A percentile compares a stretch with the other conserved stretches of the same genome.
Conservation (phyloP, 768 basidiomycete species). For the Butyriboletus loyo region DNA sequence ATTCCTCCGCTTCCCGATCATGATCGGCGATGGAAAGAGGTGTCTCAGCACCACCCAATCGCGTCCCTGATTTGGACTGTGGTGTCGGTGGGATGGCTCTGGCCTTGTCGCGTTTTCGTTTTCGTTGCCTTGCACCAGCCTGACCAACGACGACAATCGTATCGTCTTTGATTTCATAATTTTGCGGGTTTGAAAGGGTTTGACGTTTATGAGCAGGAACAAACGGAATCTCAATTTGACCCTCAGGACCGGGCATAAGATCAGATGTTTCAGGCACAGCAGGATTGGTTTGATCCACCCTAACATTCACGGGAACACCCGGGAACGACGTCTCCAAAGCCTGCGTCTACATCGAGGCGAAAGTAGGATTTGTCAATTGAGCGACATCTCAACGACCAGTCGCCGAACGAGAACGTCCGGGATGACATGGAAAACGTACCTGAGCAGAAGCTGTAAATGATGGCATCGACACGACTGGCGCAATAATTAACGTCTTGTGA, state of each 20-base stretch:
- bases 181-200: conserved; percentile 9
- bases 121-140: conserved; percentile 59
- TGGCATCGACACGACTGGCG: conserved; percentile 47
- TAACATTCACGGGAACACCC: neutral
- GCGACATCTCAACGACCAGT: neutral
- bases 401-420: neutral
- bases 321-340: neutral
- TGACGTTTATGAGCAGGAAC: conserved; percentile 64
- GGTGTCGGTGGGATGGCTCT: conserved; percentile 3
- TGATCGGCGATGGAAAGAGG: conserved; percentile 6
- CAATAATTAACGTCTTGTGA: conserved; percentile 60
- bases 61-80: conserved; percentile 2
- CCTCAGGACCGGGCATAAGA: conserved; percentile 31
- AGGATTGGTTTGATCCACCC: neutral
- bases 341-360: conserved; percentile 8
- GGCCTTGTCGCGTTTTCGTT: conserved; percentile 38
- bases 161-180: conserved; percentile 44
- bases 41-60: conserved; percentile 1
- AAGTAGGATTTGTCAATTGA: conserved; percentile 3
- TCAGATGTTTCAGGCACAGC: conserved; percentile 1
- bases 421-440: conserved; percentile 15
- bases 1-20: conserved; percentile 40
- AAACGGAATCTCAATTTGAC: conserved; percentile 73
- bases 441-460: neutral
- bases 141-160: conserved; percentile 73